A percentile compares a stretch with the other conserved stretches of the same genome.
Evolutionary conservation across 495 filamentous ascomycete species (phyloP).

Genomic region (Penicillium daleae): DNA sequence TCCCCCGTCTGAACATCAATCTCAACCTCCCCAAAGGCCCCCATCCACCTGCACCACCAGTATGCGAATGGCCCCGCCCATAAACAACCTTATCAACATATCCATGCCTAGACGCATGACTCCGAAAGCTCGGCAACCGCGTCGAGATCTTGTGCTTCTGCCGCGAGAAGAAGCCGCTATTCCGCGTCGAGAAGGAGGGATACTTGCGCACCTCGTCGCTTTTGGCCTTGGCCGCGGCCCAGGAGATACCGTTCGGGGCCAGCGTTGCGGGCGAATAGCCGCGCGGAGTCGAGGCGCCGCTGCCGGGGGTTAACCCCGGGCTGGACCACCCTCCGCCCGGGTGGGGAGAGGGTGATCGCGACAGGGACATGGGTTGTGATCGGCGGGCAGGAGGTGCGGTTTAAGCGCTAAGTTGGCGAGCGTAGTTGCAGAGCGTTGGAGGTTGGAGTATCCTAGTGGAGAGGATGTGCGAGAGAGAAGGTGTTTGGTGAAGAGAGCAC

Average conservation of each 20-base stretch:
- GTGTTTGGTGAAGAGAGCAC: neutral
- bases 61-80: constrained; percentile 47
- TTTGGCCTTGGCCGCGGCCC: constrained; percentile 78
- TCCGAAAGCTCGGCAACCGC: constrained; percentile 70
- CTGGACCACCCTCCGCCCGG: constrained; percentile 85
- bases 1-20: constrained; percentile 52
- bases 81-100: constrained; percentile 82
- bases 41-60: constrained; percentile 27
- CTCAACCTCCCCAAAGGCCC: constrained; percentile 41
- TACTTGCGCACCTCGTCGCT: constrained; percentile 76
- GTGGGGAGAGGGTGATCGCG: constrained; percentile 80
- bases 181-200: constrained; percentile 78
- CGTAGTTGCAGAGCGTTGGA: neutral
- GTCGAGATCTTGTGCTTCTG: constrained; percentile 75
- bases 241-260: constrained; percentile 62
- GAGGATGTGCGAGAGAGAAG: neutral
- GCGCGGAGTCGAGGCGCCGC: constrained; percentile 69
- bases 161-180: constrained; percentile 80
- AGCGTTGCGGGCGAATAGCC: constrained; percentile 45
- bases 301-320: constrained; percentile 73
- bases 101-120: constrained; percentile 36
- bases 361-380: constrained; percentile 69
- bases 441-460: neutral
- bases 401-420: neutral
- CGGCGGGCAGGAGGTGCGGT: neutral